Percentiles rank a stretch among this genome's conserved stretches.
Conservation (phyloP, 2,329 filamentous ascomycete genomes). For the Cytospora piceae region DNA sequence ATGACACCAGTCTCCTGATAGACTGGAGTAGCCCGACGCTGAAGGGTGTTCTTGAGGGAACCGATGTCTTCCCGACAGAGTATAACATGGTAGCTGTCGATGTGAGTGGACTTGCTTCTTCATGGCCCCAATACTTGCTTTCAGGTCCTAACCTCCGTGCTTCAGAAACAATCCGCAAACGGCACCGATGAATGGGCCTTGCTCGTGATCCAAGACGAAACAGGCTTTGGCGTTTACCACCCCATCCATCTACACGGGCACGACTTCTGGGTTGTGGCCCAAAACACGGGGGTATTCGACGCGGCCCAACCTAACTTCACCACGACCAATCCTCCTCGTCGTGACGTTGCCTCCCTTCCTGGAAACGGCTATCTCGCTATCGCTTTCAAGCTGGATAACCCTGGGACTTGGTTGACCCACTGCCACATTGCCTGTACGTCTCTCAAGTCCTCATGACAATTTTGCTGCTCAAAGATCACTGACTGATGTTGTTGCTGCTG, state of each 20-base stretch:
- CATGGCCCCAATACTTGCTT: neutral
- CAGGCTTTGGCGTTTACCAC: constrained; percentile 39
- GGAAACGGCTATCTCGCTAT: constrained; percentile 38
- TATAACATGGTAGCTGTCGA: constrained; percentile 31
- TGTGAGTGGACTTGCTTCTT: constrained; percentile 16
- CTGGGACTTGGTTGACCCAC: constrained; percentile 39
- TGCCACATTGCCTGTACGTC: constrained; percentile 35
- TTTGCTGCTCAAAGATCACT: neutral
- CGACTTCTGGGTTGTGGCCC: constrained; percentile 50
- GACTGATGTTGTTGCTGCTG: constrained; percentile 30
- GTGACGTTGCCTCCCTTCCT: constrained; percentile 43
- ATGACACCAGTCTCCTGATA: constrained; percentile 32
- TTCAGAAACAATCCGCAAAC: constrained; percentile 23
- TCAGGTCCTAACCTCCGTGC: neutral
- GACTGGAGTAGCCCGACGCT: constrained; percentile 35
- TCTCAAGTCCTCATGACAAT: neutral
- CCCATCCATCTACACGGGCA: constrained; percentile 57
- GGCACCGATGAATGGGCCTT: constrained; percentile 35
- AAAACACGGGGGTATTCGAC: constrained; percentile 35
- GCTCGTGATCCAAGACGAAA: constrained; percentile 37
- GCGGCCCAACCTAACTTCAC: constrained; percentile 29
- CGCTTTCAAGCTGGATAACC: constrained; percentile 42
- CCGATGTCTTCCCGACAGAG: constrained; percentile 26
- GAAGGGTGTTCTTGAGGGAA: constrained; percentile 16
- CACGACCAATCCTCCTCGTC: constrained; percentile 42